Base-by-base conservation (phyloP, 306 rosid genomes). In the Arachis stenosperma region DNA sequence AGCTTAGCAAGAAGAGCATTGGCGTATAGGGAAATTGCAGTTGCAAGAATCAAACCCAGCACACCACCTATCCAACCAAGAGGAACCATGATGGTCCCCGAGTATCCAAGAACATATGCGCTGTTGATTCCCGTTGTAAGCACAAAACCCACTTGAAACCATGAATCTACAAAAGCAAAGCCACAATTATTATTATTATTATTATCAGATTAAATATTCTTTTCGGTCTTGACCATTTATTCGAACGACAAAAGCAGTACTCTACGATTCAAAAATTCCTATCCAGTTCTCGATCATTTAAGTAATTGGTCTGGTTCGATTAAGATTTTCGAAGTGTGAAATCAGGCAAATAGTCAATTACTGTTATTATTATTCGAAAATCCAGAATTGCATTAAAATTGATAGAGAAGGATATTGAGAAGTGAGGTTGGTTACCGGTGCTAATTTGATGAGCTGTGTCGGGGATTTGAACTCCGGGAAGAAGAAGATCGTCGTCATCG, bases 121-220 rank as follows among this genome's bases (percentile, higher is more conserved):
- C 97, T 91, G 84, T 94, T 89, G 81, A 94, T 79, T 71, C 96
- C 99, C 4, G 99, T 91, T 0, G 96, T 94, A 3, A 94, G 88
- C 54, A 94, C 89, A 75, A 94, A 94, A 6, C 91, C 96, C 70
- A 61, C 97, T 75, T 94, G 99, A 83, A 91, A 85, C 94, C 96
- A 92, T 53, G 96, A 90, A 87, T 90, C 98, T 88, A 64, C 54
- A 41, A 13, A 62, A 22, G 27, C 27, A 22, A 22, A 22, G 27
- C 27, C 27, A 22, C 27, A 22, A 22, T 22, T 22, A 22, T 22
- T 22, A 22, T 22, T 22, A 22, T 22, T 22, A 22, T 22, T 22
- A 22, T 22, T 22, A 22, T 22, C 27, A 22, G 27, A 22, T 22
- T 22, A 22, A 22, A 22, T 22, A 22, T 22, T 22, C 27, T 22